phyloP scores from a whole-genome alignment of 805 yeast species.

The Groenewaldozyma salmanticensis region DNA sequence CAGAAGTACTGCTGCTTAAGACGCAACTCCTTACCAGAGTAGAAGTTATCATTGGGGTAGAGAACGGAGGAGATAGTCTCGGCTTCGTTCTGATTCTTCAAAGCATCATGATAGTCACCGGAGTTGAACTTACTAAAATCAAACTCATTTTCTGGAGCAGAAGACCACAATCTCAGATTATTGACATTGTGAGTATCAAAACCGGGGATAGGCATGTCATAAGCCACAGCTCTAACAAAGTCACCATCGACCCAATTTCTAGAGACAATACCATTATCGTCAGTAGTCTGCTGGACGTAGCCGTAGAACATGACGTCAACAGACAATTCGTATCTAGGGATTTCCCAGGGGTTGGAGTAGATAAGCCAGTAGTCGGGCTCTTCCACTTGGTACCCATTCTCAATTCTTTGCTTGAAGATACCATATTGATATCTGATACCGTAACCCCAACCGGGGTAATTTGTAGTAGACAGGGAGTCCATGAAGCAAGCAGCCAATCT shows the following conservation, averaged over 20 bases:
- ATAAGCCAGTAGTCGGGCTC: constrained; percentile 92
- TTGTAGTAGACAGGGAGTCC: constrained; percentile 76
- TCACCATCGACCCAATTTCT: constrained; percentile 84
- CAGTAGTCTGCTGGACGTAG: constrained; percentile 45
- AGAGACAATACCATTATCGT: constrained; percentile 44
- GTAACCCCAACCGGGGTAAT: constrained; percentile 94
- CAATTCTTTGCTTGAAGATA: constrained; percentile 79
- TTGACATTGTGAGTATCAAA: constrained; percentile 68
- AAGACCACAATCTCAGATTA: constrained; percentile 83
- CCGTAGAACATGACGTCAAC: constrained; percentile 90
- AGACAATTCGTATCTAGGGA: constrained; percentile 75
- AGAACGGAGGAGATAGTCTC: constrained; percentile 87
- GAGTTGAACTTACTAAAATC: constrained; percentile 84
- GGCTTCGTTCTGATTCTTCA: constrained; percentile 75
- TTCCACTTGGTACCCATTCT: constrained; percentile 90
- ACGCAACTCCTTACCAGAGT: constrained; percentile 82
- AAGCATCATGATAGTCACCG: constrained; percentile 84
- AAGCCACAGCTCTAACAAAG: constrained; percentile 79
- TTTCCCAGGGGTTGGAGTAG: constrained; percentile 88
- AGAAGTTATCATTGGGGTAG: constrained; percentile 90
- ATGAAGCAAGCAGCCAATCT: constrained; percentile 90
- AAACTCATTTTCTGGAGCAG: constrained; percentile 82
- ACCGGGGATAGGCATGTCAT: constrained; percentile 90
- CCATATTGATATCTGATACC: constrained; percentile 92
- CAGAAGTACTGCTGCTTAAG: constrained; percentile 94